Base-by-base conservation (phyloP, 208 protist genomes). In the Porcisia hertigi region DNA sequence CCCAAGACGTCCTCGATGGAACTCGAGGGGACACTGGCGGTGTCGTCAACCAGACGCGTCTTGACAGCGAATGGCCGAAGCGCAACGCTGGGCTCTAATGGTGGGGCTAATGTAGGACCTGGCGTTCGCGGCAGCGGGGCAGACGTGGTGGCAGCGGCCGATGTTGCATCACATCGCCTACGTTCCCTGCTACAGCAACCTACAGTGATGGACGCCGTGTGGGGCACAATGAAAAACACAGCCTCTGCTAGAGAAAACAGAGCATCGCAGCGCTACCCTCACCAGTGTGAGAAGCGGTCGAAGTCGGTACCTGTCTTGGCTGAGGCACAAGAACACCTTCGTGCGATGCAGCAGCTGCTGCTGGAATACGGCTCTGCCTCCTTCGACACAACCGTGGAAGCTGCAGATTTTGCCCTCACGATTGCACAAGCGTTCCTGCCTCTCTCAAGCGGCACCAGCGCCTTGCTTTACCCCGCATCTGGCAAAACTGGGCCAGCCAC, bases 391-490 rank as follows among this genome's bases (percentile, higher is more conserved):
- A 83, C 84, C 49, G 79, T 94, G 30, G 86, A 91, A 43, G 80
- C 88, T 41, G 80, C 82, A 20, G 90, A 94, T 73, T 81, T 86
- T 36, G 60, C 90, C 60, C 74, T 90, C 30, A 69, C 75, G 43
- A 41, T 92, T 59, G 76, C 82, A 59, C 90, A 94, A 76, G 84
- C 78, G 62, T 83, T 92, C 45, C 49, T 94, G 63, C 88, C 88
- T 16, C 47, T 43, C 47, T 84, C 83, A 12, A 65, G 57, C 5
- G 41, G 66, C 34, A 78, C 73, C 36, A 66, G 39, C 9, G 59
- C 63, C 30, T 55, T 41, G 8, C 53, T 43, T 72, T 64, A 49
- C 54, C 20, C 57, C 25, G 58, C 34, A 18, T 12, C 58, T 12
- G n/a, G 53, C 30, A 72, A 55, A 72, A 11, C 30, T 0, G 67